Percentiles rank a stretch among this genome's conserved stretches.
phyloP scores from a whole-genome alignment of 2,329 filamentous ascomycete genomes.

The Talaromyces sp. region DNA sequence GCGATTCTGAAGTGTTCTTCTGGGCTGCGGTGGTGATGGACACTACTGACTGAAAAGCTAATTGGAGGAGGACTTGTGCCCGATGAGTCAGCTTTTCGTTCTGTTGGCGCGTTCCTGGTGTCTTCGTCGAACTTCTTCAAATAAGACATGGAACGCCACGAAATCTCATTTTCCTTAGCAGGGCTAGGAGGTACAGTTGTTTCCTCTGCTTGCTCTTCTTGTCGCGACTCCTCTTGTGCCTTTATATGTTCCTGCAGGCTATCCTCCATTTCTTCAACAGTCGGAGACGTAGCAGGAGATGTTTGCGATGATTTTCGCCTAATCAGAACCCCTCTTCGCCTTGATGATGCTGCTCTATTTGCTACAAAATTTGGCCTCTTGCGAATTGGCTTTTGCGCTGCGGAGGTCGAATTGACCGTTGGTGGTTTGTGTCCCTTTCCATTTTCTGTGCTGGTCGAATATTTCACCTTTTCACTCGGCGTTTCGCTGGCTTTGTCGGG shows the following conservation, averaged over 20 bases:
- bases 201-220: neutral
- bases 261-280: slow-evolving; percentile 11
- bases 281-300: slow-evolving; percentile 21
- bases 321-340: slow-evolving; percentile 32
- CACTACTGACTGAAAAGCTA: slow-evolving; percentile 18
- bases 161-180: slow-evolving; percentile 7
- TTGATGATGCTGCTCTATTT: slow-evolving; percentile 26
- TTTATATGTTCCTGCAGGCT: neutral
- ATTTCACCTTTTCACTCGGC: slow-evolving; percentile 27
- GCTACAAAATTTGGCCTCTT: slow-evolving; percentile 32
- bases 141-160: slow-evolving; percentile 15
- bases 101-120: neutral
- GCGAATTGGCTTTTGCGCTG: slow-evolving; percentile 20
- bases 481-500: slow-evolving; percentile 23
- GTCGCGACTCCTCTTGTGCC: neutral
- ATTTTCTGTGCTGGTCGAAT: slow-evolving; percentile 17
- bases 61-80: slow-evolving; percentile 18
- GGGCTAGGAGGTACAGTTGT: neutral
- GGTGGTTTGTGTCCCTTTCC: neutral
- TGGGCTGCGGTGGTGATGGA: slow-evolving; percentile 21
- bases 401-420: neutral
- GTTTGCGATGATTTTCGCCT: slow-evolving; percentile 38
- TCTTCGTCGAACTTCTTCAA: slow-evolving; percentile 10
- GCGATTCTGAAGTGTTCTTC: slow-evolving; percentile 19
- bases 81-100: neutral